phyloP scores from a whole-genome alignment of 306 rosid genomes.

The Biancaea sappan region DNA sequence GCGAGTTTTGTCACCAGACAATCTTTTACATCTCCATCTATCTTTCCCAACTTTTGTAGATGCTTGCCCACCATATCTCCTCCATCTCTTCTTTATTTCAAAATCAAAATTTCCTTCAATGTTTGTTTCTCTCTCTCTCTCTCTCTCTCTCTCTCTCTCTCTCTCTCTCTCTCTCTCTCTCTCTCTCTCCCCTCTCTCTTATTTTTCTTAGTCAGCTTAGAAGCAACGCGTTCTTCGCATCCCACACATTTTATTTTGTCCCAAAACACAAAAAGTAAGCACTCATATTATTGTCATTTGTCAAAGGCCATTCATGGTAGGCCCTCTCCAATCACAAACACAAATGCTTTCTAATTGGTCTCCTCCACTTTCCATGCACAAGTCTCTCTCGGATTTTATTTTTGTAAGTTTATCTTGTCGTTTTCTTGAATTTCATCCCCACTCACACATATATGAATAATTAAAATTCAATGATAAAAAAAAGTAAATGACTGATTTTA shows the following conservation, averaged over 20 bases:
- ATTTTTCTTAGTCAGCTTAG: constrained; percentile 64
- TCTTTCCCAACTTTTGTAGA: constrained; percentile 49
- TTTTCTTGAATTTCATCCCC: too few relatives aligned
- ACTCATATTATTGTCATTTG: constrained; percentile 65
- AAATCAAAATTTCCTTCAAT: constrained; percentile 40
- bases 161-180: constrained; percentile 15
- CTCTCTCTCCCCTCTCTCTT: background rate
- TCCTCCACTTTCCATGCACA: constrained; percentile 28
- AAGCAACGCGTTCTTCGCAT: constrained; percentile 66
- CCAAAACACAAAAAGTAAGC: constrained; percentile 59
- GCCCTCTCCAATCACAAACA: constrained; percentile 46
- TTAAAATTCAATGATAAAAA: too few relatives aligned
- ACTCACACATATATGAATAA: too few relatives aligned
- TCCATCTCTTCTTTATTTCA: constrained; percentile 25
- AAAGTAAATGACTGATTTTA: too few relatives aligned
- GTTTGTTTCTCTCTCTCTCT: constrained; percentile 17
- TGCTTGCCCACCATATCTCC: constrained; percentile 64
- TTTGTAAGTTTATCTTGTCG: background rate
- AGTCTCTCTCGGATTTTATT: constrained; percentile 14
- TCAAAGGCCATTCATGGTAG: constrained; percentile 57
- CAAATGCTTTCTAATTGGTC: constrained; percentile 36
- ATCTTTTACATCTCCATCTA: constrained; percentile 47
- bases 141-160: background rate
- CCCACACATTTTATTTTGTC: constrained; percentile 54
- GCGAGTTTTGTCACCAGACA: constrained; percentile 47